Base-by-base conservation (phyloP, 2,329 filamentous ascomycete genomes). In the Aspergillus sp. region DNA sequence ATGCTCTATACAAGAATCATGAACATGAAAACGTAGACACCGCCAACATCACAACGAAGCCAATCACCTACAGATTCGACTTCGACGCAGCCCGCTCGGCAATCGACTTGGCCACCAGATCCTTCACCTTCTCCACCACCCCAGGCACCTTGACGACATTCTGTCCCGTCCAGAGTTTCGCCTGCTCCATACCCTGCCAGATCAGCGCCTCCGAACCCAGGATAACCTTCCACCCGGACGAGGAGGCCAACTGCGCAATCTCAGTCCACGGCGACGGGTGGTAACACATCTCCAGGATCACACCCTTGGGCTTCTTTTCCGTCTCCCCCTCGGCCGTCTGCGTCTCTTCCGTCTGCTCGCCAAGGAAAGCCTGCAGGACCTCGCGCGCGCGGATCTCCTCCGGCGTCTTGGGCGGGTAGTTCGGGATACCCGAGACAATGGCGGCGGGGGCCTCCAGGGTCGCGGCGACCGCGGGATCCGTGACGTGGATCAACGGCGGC, bases 211-310 rank as follows among this genome's bases (percentile, higher is more conserved):
- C 90, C 0, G 89, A 91, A 0, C 90, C 90, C 6, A 91, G 73
- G 24, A 92, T 89, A 1, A 92, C 86, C 74, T 87, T 83, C 90
- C 90, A 92, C 0, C 87, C 87, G 10, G 81, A 80, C 2, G 77
- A 74, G 67, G 85, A 81, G 0, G 87, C 85, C 47, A 92, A 67
- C 49, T 81, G 82, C 1, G 85, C 86, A 52, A 92, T 84, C 65
- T 84, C 81, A 0, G 90, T 93, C 73, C 84, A 87, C 0, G 89
- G 87, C 2, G 81, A 74, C 0, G 90, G 90, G 71, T 92, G 90
- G 72, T 93, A 93, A 79, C 90, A 92, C 90, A 94, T 93, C 74
- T 93, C 90, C 60, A 93, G 73, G 58, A 93, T 84, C 6, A 86
- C 86, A 6, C 89, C 90, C 74, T 89, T 88, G 61, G 79, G 60